Evolutionary conservation across 176 grass and related monocot genomes (phyloP).

Genomic region (Cenchrus americanus): DNA sequence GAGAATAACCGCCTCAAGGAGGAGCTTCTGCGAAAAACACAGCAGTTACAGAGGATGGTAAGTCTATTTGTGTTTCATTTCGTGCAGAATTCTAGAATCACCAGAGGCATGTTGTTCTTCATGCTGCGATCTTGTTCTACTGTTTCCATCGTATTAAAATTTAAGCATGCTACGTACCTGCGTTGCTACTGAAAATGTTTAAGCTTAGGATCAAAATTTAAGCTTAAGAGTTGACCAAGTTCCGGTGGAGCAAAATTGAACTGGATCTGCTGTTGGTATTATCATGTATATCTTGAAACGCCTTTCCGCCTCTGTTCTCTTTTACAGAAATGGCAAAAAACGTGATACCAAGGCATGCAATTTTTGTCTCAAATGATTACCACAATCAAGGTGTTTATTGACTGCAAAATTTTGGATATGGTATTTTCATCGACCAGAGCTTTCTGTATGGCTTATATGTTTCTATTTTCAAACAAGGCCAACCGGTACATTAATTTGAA

Average conservation of each 20-base stretch:
- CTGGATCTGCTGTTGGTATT: neutral
- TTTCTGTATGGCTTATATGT: conserved; percentile 2
- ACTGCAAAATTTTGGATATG: neutral
- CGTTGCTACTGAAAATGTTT: neutral
- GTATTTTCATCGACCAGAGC: neutral
- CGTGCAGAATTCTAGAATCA: neutral
- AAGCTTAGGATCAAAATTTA: neutral
- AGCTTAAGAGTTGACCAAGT: neutral
- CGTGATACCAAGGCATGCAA: too few relatives aligned
- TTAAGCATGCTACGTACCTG: neutral
- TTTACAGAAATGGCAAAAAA: neutral
- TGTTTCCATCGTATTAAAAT: neutral
- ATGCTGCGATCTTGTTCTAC: neutral
- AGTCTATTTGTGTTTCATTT: neutral
- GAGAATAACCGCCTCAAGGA: conserved; percentile 87
- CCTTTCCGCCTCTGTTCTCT: neutral
- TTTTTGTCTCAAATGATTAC: neutral
- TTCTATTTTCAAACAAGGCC: neutral
- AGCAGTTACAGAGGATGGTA: conserved; percentile 70
- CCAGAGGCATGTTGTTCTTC: neutral
- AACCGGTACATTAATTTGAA: neutral
- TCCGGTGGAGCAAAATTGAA: neutral
- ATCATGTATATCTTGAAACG: neutral
- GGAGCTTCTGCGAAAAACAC: conserved; percentile 66
- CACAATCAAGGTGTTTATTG: neutral